These are phyloP conservation scores for Arachnomyces sp. DNA, from an alignment of 2,329 filamentous ascomycete species.

Conservation along the genomic window DNA sequence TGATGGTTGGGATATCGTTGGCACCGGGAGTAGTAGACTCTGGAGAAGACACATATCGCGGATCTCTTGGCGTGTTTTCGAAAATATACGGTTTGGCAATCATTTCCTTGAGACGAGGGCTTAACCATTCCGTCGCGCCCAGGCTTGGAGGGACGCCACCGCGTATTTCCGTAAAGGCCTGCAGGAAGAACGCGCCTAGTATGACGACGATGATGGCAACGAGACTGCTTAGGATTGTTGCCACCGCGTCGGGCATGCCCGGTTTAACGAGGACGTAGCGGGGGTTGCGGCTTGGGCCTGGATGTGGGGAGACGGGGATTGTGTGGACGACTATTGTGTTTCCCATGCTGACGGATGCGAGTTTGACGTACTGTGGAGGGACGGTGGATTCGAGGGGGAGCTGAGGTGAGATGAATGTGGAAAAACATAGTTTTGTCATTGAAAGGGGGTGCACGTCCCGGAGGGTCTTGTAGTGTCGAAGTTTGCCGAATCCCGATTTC, in stretches of 20 bases:
- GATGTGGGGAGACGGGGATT: conserved; percentile 54
- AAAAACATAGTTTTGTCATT: conserved; percentile 49
- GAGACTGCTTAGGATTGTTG: conserved; percentile 48
- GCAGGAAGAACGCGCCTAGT: conserved; percentile 54
- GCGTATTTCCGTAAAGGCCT: conserved; percentile 53
- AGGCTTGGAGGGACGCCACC: conserved; percentile 50
- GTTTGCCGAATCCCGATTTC: conserved; percentile 35
- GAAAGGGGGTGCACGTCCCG: conserved; percentile 49
- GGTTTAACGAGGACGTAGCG: conserved; percentile 64
- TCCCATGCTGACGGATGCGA: conserved; percentile 73
- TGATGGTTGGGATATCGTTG: conserved; percentile 9
- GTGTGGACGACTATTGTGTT: conserved; percentile 74
- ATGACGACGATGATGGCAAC: conserved; percentile 55
- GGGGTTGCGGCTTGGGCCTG: conserved; percentile 38
- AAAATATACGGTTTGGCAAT: conserved; percentile 33
- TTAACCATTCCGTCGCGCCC: conserved; percentile 49
- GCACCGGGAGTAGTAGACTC: conserved; percentile 8
- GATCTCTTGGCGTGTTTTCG: conserved; percentile 15
- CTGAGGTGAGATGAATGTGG: conserved; percentile 44
- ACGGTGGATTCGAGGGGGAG: conserved; percentile 41
- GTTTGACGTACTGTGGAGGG: conserved; percentile 56
- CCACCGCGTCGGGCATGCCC: conserved; percentile 42
- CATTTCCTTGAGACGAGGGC: conserved; percentile 38
- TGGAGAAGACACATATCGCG: conserved; percentile 11
- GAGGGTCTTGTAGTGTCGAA: conserved; percentile 45